phyloP scores from a whole-genome alignment of 176 grass and related monocot species.

The Aegilops sharonensis region DNA sequence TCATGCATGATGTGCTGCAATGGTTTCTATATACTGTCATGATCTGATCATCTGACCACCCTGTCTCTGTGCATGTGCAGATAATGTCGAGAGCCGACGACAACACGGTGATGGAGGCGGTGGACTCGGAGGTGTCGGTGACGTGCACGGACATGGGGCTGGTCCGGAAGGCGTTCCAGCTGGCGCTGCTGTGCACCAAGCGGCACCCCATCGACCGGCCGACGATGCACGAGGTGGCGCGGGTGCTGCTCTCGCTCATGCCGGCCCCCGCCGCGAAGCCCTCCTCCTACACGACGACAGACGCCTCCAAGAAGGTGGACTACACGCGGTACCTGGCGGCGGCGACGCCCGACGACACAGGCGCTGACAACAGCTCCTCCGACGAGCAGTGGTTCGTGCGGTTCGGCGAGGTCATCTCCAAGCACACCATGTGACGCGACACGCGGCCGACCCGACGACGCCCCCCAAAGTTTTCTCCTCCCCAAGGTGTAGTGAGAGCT shows the following conservation, averaged over 20 bases:
- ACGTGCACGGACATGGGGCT: slow-evolving; percentile 88
- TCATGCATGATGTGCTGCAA: not conserved
- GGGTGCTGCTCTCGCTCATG: slow-evolving; percentile 84
- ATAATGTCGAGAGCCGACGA: slow-evolving; percentile 97
- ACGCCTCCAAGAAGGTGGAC: slow-evolving; percentile 36
- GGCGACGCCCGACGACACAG: slow-evolving; percentile 27
- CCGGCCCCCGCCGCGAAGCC: slow-evolving; percentile 47
- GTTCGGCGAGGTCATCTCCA: slow-evolving; percentile 97
- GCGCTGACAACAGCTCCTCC: slow-evolving; percentile 66
- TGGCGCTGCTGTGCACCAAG: slow-evolving; percentile 90
- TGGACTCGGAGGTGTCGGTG: slow-evolving; percentile 92
- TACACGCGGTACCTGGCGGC: slow-evolving; percentile 65
- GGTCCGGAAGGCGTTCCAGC: slow-evolving; percentile 93
- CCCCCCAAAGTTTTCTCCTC: slow-evolving; percentile 4
- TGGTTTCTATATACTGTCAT: not conserved
- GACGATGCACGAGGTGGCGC: slow-evolving; percentile 86
- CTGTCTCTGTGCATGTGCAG: not conserved
- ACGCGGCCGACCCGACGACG: too few relatives aligned
- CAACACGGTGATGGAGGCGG: slow-evolving; percentile 97
- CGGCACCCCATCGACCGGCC: slow-evolving; percentile 77
- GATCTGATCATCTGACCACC: not conserved
- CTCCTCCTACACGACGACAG: not conserved
- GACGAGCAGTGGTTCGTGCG: slow-evolving; percentile 90
- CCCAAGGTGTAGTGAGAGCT: slow-evolving; percentile 8
- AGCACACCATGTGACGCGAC: slow-evolving; percentile 61